These are phyloP conservation scores for Russula earlei DNA, from an alignment of 768 basidiomycete species.

Conservation along the genomic window DNA sequence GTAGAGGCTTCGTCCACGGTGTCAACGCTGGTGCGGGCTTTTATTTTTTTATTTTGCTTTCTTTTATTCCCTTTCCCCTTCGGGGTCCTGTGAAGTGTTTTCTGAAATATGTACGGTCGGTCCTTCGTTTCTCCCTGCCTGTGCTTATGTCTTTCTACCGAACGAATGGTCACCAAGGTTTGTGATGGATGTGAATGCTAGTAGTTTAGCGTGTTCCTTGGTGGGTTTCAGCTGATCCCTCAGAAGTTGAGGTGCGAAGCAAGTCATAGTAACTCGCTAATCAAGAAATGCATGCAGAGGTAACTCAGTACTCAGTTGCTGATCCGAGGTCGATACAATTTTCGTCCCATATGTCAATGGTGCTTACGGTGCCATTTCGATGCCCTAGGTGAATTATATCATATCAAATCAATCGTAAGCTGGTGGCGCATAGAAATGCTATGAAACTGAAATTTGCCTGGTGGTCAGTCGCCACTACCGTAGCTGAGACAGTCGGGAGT, in stretches of 20 bases:
- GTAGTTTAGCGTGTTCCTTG: slow-evolving; percentile 2
- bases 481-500: too few relatives aligned
- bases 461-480: too few relatives aligned
- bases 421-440: too few relatives aligned
- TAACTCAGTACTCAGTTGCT: background rate
- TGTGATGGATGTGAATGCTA: slow-evolving; percentile 7
- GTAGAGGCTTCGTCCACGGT: background rate
- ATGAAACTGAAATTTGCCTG: too few relatives aligned
- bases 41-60: slow-evolving; percentile 13
- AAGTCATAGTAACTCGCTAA: background rate
- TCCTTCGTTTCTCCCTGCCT: slow-evolving; percentile 19
- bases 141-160: slow-evolving; percentile 9
- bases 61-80: slow-evolving; percentile 6
- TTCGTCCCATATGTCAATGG: background rate
- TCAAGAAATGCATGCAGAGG: background rate
- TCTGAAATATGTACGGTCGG: slow-evolving; percentile 25
- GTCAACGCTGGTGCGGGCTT: slow-evolving; percentile 21
- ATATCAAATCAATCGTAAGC: too few relatives aligned
- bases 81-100: slow-evolving; percentile 5
- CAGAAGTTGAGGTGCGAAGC: background rate
- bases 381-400: too few relatives aligned
- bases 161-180: slow-evolving; percentile 16
- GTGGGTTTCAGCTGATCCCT: background rate
- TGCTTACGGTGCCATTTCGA: too few relatives aligned
- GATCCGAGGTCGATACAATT: background rate